Evolutionary conservation across 2,329 filamentous ascomycete species (phyloP), one percentile per base, ranked within the genome.

Genomic region (Helotiales sp.): DNA sequence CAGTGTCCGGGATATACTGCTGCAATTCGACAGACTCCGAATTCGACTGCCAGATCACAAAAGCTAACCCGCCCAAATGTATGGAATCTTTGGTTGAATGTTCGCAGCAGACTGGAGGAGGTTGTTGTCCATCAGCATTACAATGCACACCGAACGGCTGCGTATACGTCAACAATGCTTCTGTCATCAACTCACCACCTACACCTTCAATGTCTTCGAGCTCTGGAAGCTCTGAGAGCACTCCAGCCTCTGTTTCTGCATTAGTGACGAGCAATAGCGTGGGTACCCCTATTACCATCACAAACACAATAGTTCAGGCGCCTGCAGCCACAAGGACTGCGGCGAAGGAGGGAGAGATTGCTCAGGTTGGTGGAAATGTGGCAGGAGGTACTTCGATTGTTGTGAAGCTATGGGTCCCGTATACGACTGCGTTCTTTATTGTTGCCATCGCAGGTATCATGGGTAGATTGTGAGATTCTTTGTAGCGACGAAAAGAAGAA

Each of bases 261-360:
- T 33, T 17, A 17, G 25, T 15, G 27, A 54, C 42, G 13, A 50
- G 42, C 19, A 54, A 49, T 27, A 50, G 42, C 19, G 3, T 51
- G 8, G 53, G 47, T 29, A 54, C 31, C 17, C 47, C 56, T 22
- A 34, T 61, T n/a, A 65, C 62, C 10, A 44, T 59, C 15, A 68
- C 64, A 12, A 42, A 38, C 19, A 63, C 62, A 3, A 49, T 67
- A 3, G 57, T 54, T 19, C 47, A 64, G 52, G 29, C 29, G 19
- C 62, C 58, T 15, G 60, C 58, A 52, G 60, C 66, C 44, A 69
- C 66, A 13, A 51, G 52, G 9, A 70, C 67, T 8, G 29, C 63
- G 7, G 58, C 59, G 8, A 69, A 68, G 51, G 54, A 64, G 19
- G 67, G 69, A 49, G 67, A 70, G 31, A 61, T 70, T 24, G 61